Evolutionary conservation across 805 yeast genomes (phyloP), one percentile per base, ranked within the genome.

Genomic region (Wickerhamomyces canadensis): DNA sequence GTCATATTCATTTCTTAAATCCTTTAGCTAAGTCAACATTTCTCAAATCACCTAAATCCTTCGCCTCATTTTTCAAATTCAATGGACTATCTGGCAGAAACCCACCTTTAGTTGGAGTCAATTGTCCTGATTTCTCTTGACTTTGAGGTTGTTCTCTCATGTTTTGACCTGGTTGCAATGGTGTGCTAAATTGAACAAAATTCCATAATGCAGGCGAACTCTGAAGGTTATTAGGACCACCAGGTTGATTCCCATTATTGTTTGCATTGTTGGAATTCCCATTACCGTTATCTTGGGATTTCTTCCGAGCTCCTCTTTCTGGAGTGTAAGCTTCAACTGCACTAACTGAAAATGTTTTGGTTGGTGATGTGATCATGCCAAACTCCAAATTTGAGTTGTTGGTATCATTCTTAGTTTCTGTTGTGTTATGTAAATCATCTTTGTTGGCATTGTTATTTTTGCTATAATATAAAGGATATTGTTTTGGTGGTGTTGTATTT

Each of bases 171-270:
- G 52, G 49, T 25, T 51, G 55, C 33, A 51, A 38, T 23, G 59
- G 59, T 4, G 79, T 73, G 28, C 76, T 66, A 38, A 89, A 79
- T 52, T 88, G 96, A 53, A 89, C 86, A 62, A 85, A 80, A 55
- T 84, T 85, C 97, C 96, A 86, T 41, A 89, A 75, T 14, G 95
- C 96, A 2, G 98, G 98, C 2, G 95, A 85, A 22, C 64, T 60
- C 36, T 61, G 62, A 27, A 55, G 37, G 23, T 43, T 44, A 24
- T 34, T 37, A 15, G 32, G 22, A 42, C 47, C 31, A 37, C 48
- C 34, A 52, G 37, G 31, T 15, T 26, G 28, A 43, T 39, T 30
- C 40, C 29, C 33, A 18, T 40, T 34, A 17, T 36, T 37, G 18
- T 33, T 40, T 5, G 18, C 38, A n/a, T 14, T 29, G 6, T 19